Evolutionary conservation across 495 filamentous ascomycete genomes (phyloP).

Genomic region (Penicillium bialowiezense): DNA sequence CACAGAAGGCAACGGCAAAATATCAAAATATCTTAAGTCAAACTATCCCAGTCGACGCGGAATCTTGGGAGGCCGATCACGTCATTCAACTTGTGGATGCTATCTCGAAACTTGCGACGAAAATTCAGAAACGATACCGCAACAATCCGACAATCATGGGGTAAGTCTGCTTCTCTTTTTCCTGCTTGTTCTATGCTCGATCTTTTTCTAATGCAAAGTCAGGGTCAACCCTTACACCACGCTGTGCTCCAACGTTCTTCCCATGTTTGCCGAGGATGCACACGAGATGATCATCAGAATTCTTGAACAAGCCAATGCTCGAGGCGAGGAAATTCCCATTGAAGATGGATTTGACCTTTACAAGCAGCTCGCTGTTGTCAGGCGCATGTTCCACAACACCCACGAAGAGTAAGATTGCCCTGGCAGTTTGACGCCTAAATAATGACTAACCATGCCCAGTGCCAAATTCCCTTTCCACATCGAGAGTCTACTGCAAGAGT

Average conservation of each 20-base stretch:
- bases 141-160: conserved; percentile 89
- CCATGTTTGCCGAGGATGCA: conserved; percentile 84
- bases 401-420: conserved; percentile 55
- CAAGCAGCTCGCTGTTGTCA: conserved; percentile 77
- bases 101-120: conserved; percentile 75
- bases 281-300: conserved; percentile 78
- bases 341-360: conserved; percentile 95
- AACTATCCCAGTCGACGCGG: conserved; percentile 68
- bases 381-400: conserved; percentile 68
- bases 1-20: conserved; percentile 65
- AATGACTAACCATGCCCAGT: conserved; percentile 17
- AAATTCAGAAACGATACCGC: conserved; percentile 86
- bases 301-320: conserved; percentile 63
- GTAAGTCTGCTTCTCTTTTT: conserved; percentile 30
- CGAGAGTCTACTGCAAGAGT: conserved; percentile 80
- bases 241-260: conserved; percentile 78
- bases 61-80: conserved; percentile 81
- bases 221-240: conserved; percentile 77
- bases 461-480: conserved; percentile 76
- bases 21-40: conserved; percentile 71
- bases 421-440: not conserved
- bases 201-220: conserved; percentile 18
- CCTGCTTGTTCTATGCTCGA: conserved; percentile 1
- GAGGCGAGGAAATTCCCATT: conserved; percentile 72
- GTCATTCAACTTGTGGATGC: conserved; percentile 84